Evolutionary conservation across 2,329 filamentous ascomycete species (phyloP), one percentile per base, ranked within the genome.

Genomic region (Neopestalotiopsis clavispora): DNA sequence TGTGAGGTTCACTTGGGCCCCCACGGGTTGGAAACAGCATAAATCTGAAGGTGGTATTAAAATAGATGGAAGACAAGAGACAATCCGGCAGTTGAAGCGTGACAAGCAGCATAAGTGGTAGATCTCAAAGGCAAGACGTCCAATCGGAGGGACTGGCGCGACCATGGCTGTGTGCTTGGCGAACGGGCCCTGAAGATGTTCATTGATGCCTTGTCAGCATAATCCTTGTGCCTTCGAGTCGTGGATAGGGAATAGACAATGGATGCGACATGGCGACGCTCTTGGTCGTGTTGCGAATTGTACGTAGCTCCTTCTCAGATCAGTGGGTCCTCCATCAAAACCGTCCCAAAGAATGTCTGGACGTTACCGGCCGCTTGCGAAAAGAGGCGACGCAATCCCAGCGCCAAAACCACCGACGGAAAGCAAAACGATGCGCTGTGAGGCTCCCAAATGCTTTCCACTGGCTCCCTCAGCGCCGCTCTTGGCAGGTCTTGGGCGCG

Each of bases 21-120:
- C 65, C 65, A 67, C 65, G 30, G n/a, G 32, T 67, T 60, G 65
- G n/a, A 67, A 67, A 59, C 65, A 30, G 34, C 52, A 67, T 60
- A 52, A 52, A 52, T 20, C 17, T 52, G 45, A n/a, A 52, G 17
- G n/a, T 20, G 17, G n/a, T 52, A 52, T 52, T 20, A 52, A 52
- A 52, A 52, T 52, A 60, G 34, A 49, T 20, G 40, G 56, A 60
- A 66, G 57, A 66, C 58, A 67, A 56, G 30, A 67, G 49, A n/a
- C 9, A 9, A 13, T 60, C 17, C 52, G 57, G 63, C 63, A 66
- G 63, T 30, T 66, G 20, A 28, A 20, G 20, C 56, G 63, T 66
- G 63, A 28, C 23, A 28, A 28, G 23, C 23, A 28, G 23, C 23
- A 28, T 28, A 28, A n/a, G 14, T 28, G 30, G n/a, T 28, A 28